A percentile compares a stretch with the other conserved stretches of the same genome.
phyloP scores from a whole-genome alignment of 768 basidiomycete genomes.

The Hypholoma sublateritium region DNA sequence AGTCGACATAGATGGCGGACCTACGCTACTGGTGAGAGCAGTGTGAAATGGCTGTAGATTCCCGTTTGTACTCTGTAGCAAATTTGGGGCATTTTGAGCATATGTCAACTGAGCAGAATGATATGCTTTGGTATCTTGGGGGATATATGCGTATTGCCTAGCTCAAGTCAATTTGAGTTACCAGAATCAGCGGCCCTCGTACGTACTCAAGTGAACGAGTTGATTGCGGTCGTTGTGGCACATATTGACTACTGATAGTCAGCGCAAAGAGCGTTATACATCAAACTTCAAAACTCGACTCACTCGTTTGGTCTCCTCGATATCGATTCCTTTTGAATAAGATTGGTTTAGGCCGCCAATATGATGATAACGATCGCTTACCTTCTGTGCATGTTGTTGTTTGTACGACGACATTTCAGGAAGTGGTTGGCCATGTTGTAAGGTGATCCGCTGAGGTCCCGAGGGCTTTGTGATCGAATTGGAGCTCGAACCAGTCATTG shows the following conservation, averaged over 20 bases:
- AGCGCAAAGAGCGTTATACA: background rate
- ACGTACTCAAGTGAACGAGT: constrained; percentile 34
- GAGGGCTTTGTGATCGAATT: constrained; percentile 53
- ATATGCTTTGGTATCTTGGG: constrained; percentile 42
- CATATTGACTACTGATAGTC: background rate
- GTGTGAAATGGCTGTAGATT: constrained; percentile 17
- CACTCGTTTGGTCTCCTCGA: constrained; percentile 54
- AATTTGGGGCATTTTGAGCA: constrained; percentile 40
- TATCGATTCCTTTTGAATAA: constrained; percentile 39
- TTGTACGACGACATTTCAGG: constrained; percentile 38
- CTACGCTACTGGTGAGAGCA: constrained; percentile 20
- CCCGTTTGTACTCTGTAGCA: constrained; percentile 32
- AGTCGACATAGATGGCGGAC: background rate
- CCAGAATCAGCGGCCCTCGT: background rate
- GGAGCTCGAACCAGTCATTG: constrained; percentile 56
- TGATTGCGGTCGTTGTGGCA: constrained; percentile 46
- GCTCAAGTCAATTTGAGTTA: constrained; percentile 13
- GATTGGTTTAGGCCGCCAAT: background rate
- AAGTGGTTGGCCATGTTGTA: constrained; percentile 59
- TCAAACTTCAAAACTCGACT: background rate
- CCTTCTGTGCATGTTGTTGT: constrained; percentile 14
- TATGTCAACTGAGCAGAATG: constrained; percentile 39
- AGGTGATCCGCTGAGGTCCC: constrained; percentile 65
- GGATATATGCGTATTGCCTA: constrained; percentile 71
- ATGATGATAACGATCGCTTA: background rate